phyloP scores from a whole-genome alignment of 495 filamentous ascomycete species.

The Neurospora sublineolata region DNA sequence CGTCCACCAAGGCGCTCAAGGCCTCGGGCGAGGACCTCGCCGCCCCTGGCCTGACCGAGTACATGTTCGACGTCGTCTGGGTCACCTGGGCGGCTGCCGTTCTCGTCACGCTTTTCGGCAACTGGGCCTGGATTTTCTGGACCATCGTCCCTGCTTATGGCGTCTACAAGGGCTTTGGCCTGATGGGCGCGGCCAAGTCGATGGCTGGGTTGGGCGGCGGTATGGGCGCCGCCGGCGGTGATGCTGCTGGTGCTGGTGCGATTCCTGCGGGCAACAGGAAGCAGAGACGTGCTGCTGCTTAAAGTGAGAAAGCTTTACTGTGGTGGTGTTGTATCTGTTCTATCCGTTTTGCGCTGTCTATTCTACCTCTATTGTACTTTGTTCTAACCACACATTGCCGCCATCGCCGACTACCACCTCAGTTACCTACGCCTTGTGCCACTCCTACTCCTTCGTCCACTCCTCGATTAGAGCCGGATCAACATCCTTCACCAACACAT shows the following conservation, averaged over 20 bases:
- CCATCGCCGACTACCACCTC: background rate
- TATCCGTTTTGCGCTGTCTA: background rate
- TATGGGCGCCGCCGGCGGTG: slow-evolving; percentile 17
- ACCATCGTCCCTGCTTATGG: slow-evolving; percentile 59
- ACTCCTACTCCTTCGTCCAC: slow-evolving; percentile 43
- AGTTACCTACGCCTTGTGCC: slow-evolving; percentile 14
- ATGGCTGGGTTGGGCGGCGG: slow-evolving; percentile 44
- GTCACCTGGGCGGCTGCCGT: slow-evolving; percentile 68
- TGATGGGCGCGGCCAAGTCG: slow-evolving; percentile 53
- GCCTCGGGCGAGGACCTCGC: slow-evolving; percentile 79
- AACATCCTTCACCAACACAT: slow-evolving; percentile 52
- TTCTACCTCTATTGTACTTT: background rate
- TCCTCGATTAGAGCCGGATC: slow-evolving; percentile 45
- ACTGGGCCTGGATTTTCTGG: slow-evolving; percentile 70
- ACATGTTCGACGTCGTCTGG: slow-evolving; percentile 94
- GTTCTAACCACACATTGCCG: background rate
- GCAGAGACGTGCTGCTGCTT: slow-evolving; percentile 32
- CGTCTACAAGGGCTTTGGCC: slow-evolving; percentile 53
- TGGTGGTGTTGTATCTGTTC: background rate
- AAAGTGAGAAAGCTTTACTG: background rate
- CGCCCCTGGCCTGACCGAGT: slow-evolving; percentile 84
- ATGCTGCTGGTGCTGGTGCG: slow-evolving; percentile 12
- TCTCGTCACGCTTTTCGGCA: slow-evolving; percentile 55
- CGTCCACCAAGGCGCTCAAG: slow-evolving; percentile 53
- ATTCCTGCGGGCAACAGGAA: slow-evolving; percentile 36